These are phyloP conservation scores for Saccharomyces kudriavzevii DNA, from an alignment of 805 yeast species.

Conservation along the genomic window DNA sequence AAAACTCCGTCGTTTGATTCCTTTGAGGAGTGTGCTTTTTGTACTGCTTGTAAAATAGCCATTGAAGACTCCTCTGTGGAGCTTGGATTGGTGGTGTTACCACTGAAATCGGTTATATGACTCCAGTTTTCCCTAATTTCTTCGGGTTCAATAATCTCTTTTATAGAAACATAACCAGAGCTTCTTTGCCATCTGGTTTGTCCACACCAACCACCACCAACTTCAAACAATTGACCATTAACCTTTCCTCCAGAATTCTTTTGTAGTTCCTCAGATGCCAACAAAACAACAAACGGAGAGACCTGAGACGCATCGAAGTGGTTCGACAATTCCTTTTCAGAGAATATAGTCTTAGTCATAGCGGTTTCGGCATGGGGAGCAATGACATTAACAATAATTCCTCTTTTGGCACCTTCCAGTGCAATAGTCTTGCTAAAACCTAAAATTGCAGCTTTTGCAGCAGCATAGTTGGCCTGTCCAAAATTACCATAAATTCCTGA, in stretches of 20 bases:
- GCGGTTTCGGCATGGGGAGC: slow-evolving; percentile 99
- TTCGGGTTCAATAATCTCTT: slow-evolving; percentile 48
- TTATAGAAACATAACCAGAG: slow-evolving; percentile 63
- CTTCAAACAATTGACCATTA: slow-evolving; percentile 80
- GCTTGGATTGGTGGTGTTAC: slow-evolving; percentile 40
- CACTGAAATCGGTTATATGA: slow-evolving; percentile 56
- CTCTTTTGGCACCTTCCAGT: slow-evolving; percentile 75
- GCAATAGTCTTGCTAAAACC: slow-evolving; percentile 84
- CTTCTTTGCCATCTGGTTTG: slow-evolving; percentile 93
- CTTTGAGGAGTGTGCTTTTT: slow-evolving; percentile 33
- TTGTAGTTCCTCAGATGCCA: slow-evolving; percentile 67
- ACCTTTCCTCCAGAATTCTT: slow-evolving; percentile 30
- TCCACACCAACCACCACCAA: slow-evolving; percentile 96
- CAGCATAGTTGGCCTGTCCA: slow-evolving; percentile 93
- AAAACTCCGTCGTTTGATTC: slow-evolving; percentile 32
- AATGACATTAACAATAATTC: slow-evolving; percentile 69
- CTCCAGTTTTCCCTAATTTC: slow-evolving; percentile 59
- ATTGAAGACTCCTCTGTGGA: slow-evolving; percentile 69
- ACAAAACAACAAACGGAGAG: slow-evolving; percentile 78
- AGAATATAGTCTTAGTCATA: slow-evolving; percentile 86
- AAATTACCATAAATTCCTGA: slow-evolving; percentile 96
- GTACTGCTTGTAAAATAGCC: slow-evolving; percentile 63
- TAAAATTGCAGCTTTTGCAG: slow-evolving; percentile 84
- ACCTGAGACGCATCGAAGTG: slow-evolving; percentile 81
- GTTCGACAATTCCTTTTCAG: slow-evolving; percentile 62